Percentiles rank a stretch among this genome's conserved stretches.
These are phyloP conservation scores for Hymenoscyphus scutula DNA, from an alignment of 2,329 filamentous ascomycete species.

Conservation along the genomic window DNA sequence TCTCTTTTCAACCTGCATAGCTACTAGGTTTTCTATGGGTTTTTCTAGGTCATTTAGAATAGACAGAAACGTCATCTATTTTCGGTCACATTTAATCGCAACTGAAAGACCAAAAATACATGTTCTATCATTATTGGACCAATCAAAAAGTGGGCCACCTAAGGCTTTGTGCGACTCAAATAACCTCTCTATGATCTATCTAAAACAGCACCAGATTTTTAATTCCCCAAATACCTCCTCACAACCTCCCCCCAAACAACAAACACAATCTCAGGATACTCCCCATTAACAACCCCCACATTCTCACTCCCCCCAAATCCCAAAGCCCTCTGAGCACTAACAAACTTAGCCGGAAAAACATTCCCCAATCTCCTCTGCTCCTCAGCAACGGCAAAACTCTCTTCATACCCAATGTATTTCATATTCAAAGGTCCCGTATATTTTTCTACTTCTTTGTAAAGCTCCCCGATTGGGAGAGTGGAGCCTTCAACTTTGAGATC, in stretches of 20 bases:
- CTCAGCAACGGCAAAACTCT: neutral
- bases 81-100: too few relatives aligned
- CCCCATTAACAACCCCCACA: conserved; percentile 1
- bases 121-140: too few relatives aligned
- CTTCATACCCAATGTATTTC: neutral
- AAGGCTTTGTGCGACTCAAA: too few relatives aligned
- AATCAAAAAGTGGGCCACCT: too few relatives aligned
- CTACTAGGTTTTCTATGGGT: too few relatives aligned
- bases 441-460: neutral
- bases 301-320: conserved; percentile 9
- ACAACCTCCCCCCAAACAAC: conserved; percentile 4
- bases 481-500: conserved; percentile 4
- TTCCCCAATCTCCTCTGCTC: conserved; percentile 6
- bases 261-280: conserved; percentile 8
- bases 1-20: too few relatives aligned
- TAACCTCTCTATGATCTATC: too few relatives aligned
- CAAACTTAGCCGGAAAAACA: conserved; percentile 7
- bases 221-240: neutral
- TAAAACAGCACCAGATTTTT: too few relatives aligned
- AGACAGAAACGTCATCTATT: too few relatives aligned
- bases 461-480: neutral
- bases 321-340: neutral
- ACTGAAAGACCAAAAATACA: too few relatives aligned
- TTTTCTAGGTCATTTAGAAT: too few relatives aligned
- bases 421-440: neutral